Conservation (phyloP, 495 filamentous ascomycete species). For the Bacidia gigantensis region DNA sequence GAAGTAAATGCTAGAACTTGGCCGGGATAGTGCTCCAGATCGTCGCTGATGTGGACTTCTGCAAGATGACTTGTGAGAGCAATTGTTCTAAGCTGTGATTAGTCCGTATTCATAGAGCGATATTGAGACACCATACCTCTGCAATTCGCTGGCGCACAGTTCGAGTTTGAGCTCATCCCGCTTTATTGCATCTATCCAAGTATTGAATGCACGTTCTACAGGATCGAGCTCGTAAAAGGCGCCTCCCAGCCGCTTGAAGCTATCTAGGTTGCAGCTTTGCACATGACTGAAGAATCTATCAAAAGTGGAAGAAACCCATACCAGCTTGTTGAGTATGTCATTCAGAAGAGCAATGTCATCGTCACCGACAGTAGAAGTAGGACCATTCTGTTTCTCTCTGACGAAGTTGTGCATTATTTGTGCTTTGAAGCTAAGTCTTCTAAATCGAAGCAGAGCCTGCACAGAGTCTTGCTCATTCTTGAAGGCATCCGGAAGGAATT, state of each 20-base stretch:
- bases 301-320: constrained; percentile 70
- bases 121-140: constrained; percentile 32
- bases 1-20: constrained; percentile 57
- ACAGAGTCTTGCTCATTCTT: constrained; percentile 69
- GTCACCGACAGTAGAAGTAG: constrained; percentile 40
- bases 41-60: constrained; percentile 60
- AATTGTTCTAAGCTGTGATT: constrained; percentile 36
- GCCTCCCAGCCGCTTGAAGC: constrained; percentile 60
- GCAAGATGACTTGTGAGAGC: constrained; percentile 74
- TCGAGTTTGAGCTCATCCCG: constrained; percentile 78
- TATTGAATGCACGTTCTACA: constrained; percentile 77
- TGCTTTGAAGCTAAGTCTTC: constrained; percentile 79
- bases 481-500: constrained; percentile 84
- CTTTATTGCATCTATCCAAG: constrained; percentile 72
- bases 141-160: constrained; percentile 64
- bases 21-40: constrained; percentile 64
- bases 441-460: constrained; percentile 72
- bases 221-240: constrained; percentile 83
- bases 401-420: constrained; percentile 64
- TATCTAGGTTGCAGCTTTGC: constrained; percentile 56
- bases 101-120: background rate
- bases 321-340: constrained; percentile 70
- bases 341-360: constrained; percentile 67
- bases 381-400: constrained; percentile 53
- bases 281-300: constrained; percentile 72